Evolutionary conservation across 2,329 filamentous ascomycete species (phyloP), one percentile per base, ranked within the genome.

Genomic region (Apiospora aurea): DNA sequence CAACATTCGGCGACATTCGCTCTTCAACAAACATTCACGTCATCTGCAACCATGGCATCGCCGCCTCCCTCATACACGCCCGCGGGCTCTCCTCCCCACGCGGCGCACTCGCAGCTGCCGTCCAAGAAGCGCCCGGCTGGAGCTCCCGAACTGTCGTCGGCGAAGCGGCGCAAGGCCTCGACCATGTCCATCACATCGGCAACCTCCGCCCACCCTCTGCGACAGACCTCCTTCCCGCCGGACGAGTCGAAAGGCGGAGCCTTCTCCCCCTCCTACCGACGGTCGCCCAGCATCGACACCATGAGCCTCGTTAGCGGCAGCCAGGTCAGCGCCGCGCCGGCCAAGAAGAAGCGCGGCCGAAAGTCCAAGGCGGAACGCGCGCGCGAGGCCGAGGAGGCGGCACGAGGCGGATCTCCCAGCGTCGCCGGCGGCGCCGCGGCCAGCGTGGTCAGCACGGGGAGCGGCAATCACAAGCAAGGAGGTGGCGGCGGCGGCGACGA

Each of bases 221-320:
- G 94, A 51, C 93, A 95, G 78, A 95, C 94, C 5, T 94, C 93
- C 0, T 96, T 95, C 78, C 92, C 93, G 0, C 93, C 93, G 38
- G 91, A 90, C 72, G 85, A 89, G 72, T 73, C 77, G 0, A 72
- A 75, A 7, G 46, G 71, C 29, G 75, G 74, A 70, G 82, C 81
- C 46, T 81, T 85, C 29, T 90, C 88, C 2, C 86, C 89, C 0
- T 87, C 87, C 53, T 85, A 82, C 75, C 86, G 86, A 24, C 88
- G 92, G 21, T 93, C 91, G 0, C 92, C 92, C 0, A 93, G 90
- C 1, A 85, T 91, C 69, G 91, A 93, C 72, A 86, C 83, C 11
- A 83, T 85, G 71, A 91, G 88, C 49, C 84, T 90, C 64, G 87
- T 91, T 21, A 90, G 90, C 74, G 91, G 90, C 44, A 91, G 89